A percentile compares a stretch with the other conserved stretches of the same genome.
Evolutionary conservation across 768 basidiomycete species (phyloP).

Genomic region (Boletus barrowsii): DNA sequence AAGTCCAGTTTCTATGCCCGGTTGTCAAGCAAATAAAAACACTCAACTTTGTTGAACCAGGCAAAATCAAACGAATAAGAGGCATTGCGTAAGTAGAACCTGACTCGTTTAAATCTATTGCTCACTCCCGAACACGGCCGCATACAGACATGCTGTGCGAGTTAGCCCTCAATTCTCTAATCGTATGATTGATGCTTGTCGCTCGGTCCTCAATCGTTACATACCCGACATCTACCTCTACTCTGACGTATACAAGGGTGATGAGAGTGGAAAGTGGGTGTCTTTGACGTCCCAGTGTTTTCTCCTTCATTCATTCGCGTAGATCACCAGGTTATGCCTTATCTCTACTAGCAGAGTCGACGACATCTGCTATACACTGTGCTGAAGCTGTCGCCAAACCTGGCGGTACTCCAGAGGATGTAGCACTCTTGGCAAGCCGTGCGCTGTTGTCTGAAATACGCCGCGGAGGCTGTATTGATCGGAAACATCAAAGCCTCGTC

Average conservation of each 20-base stretch:
- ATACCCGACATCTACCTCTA: constrained; percentile 98
- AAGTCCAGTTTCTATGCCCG: constrained; percentile 91
- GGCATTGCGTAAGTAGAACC: constrained; percentile 79
- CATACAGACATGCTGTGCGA: constrained; percentile 83
- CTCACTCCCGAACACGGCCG: neutral
- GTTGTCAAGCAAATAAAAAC: constrained; percentile 89
- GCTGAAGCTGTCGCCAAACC: constrained; percentile 83
- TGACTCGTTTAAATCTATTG: neutral
- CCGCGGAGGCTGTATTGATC: constrained; percentile 86
- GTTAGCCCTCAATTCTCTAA: constrained; percentile 98
- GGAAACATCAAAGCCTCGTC: constrained; percentile 82
- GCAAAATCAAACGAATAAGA: constrained; percentile 90
- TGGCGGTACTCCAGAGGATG: constrained; percentile 87
- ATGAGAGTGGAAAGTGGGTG: constrained; percentile 96
- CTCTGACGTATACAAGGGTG: constrained; percentile 97
- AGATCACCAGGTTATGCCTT: constrained; percentile 97
- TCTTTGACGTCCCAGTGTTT: constrained; percentile 3
- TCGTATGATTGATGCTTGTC: constrained; percentile 92
- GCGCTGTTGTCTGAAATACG: constrained; percentile 75
- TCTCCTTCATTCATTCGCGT: neutral
- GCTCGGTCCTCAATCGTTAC: constrained; percentile 90
- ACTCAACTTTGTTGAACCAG: constrained; percentile 86
- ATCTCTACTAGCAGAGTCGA: constrained; percentile 87
- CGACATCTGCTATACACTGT: constrained; percentile 84
- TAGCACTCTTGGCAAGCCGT: constrained; percentile 79